Percentiles rank a stretch among this genome's conserved stretches.
Evolutionary conservation across 441 rosid genomes (phyloP).

Genomic region (Erodium chrysanthum): DNA sequence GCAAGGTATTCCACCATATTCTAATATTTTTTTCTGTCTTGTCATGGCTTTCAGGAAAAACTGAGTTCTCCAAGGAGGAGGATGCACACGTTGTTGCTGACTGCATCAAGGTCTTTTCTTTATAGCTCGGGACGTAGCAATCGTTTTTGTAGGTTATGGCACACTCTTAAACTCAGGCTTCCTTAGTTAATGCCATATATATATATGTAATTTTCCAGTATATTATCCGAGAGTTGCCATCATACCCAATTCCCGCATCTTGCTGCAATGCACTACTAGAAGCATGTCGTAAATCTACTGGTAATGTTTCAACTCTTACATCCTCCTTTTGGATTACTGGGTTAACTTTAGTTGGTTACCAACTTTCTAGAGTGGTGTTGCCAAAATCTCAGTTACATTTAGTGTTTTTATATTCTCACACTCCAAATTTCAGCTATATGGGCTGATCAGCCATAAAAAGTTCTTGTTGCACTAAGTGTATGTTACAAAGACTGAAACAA

Average conservation of each 20-base stretch:
- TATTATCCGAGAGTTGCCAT: slow-evolving; percentile 89
- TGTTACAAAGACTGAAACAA: background rate
- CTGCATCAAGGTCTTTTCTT: slow-evolving; percentile 69
- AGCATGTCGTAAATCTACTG: slow-evolving; percentile 75
- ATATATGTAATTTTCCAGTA: slow-evolving; percentile 41
- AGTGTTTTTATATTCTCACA: no score
- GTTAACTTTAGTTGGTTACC: background rate
- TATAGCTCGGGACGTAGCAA: slow-evolving; percentile 12
- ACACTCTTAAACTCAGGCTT: background rate
- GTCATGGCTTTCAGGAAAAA: slow-evolving; percentile 52
- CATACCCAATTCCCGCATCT: slow-evolving; percentile 97
- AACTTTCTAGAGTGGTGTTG: no score
- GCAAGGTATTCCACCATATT: slow-evolving; percentile 2
- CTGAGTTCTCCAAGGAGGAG: slow-evolving; percentile 56
- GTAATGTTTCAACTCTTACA: slow-evolving; percentile 7
- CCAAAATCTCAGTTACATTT: no score
- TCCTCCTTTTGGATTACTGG: background rate
- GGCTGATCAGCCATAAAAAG: background rate
- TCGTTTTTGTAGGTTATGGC: slow-evolving; percentile 15
- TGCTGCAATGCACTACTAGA: slow-evolving; percentile 93
- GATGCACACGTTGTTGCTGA: slow-evolving; percentile 94
- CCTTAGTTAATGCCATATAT: slow-evolving; percentile 19
- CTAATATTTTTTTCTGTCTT: slow-evolving; percentile 8
- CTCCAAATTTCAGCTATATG: no score
- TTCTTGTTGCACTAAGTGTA: background rate